Evolutionary conservation across 306 rosid species (phyloP).

Genomic region (Purshia tridentata): DNA sequence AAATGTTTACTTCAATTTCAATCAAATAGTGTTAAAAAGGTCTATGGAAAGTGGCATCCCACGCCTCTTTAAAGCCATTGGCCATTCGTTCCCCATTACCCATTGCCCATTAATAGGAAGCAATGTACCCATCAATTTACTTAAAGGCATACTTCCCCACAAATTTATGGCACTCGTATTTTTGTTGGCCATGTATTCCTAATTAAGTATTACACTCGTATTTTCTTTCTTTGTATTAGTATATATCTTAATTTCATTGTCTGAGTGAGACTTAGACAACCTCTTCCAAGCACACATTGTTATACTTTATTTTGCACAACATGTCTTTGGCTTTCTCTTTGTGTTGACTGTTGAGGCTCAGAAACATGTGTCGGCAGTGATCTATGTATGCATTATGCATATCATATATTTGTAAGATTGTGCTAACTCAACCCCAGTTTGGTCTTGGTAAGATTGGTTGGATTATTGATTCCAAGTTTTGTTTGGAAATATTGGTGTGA

Average conservation of each 20-base stretch:
- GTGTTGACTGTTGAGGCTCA: background rate
- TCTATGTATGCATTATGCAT: too few relatives aligned
- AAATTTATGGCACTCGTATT: slow-evolving; percentile 9
- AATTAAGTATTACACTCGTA: too few relatives aligned
- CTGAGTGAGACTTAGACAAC: background rate
- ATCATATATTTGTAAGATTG: background rate
- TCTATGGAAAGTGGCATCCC: slow-evolving; percentile 38
- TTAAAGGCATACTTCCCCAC: slow-evolving; percentile 2
- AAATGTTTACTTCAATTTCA: background rate
- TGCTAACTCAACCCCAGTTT: slow-evolving; percentile 12
- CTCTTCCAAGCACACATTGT: background rate
- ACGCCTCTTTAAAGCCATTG: slow-evolving; percentile 23
- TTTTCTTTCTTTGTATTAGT: too few relatives aligned
- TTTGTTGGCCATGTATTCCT: background rate
- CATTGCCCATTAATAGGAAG: slow-evolving; percentile 9
- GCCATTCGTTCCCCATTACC: too few relatives aligned
- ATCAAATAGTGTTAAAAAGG: background rate
- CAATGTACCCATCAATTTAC: slow-evolving; percentile 19
- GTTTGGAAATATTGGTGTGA: background rate
- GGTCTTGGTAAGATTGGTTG: slow-evolving; percentile 3
- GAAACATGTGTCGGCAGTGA: slow-evolving; percentile 9
- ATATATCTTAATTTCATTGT: too few relatives aligned
- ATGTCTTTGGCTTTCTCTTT: background rate
- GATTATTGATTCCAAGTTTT: background rate
- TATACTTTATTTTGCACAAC: background rate